Evolutionary conservation across 2,329 filamentous ascomycete genomes (phyloP), one percentile per base, ranked within the genome.

Genomic region (Trichophyton benhamiae): DNA sequence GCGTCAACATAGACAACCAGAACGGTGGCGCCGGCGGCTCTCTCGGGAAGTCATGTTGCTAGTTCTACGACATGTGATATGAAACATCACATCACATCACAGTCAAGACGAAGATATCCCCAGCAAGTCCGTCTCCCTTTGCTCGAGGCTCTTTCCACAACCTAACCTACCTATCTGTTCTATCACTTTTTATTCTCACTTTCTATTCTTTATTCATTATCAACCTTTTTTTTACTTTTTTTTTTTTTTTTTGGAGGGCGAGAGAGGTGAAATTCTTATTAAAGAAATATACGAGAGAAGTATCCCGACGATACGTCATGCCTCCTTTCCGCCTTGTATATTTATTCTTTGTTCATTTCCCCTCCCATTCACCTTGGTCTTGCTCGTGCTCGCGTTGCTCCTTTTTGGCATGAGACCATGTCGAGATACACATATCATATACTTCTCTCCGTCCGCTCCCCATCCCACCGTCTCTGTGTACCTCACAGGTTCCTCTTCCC

Each of bases 31-130:
- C 69, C 63, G 74, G 71, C 66, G 79, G 79, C 57, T 79, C 79
- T 62, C 70, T 80, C 62, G 80, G 82, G 60, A 80, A 84, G 71
- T 90, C 90, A 77, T 95, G 90, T 80, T 95, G 89, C 74, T 95
- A 85, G 69, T 13, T 30, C 33, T 38, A 38, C 9, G 33, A 3
- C 33, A 38, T 38, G 33, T 38, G 33, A 38, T 13, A 11, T 13
- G 33, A 38, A 38, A 13, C 33, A 13, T 38, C 33, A 17, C 27
- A 13, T 11, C n/a, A 13, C 22, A 57, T 20, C 22, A 6, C 27
- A 3, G 27, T 6, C 27, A 30, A 30, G 27, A 30, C 46, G 20
- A 52, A 30, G 46, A 27, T 55, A 36, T 20, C 52, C 27, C 27
- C 27, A 30, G 27, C 6, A 30, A 30, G 6, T 30, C 6, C 17